Evolutionary conservation across 495 filamentous ascomycete genomes (phyloP).

Genomic region (Astrothelium subdiscretum): DNA sequence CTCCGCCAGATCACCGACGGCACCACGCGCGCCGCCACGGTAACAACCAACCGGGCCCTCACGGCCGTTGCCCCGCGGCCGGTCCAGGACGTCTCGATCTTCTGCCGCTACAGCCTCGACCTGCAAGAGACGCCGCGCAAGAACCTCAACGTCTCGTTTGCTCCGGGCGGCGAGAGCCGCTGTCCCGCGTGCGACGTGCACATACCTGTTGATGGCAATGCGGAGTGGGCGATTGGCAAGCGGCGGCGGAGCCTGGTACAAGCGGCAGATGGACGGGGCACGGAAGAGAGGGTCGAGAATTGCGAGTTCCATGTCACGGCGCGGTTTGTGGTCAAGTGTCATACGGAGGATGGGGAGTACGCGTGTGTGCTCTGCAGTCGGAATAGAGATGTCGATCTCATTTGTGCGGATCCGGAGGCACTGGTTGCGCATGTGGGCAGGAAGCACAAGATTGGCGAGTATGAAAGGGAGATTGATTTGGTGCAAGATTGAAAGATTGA

Average conservation of each 20-base stretch:
- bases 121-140: slow-evolving; percentile 17
- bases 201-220: slow-evolving; percentile 9
- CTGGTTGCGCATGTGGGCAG: slow-evolving; percentile 21
- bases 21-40: background rate
- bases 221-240: slow-evolving; percentile 22
- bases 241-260: slow-evolving; percentile 5
- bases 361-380: slow-evolving; percentile 23
- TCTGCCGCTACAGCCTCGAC: slow-evolving; percentile 22
- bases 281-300: slow-evolving; percentile 7
- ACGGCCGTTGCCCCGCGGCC: slow-evolving; percentile 3
- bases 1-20: background rate
- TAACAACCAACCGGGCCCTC: background rate
- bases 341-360: slow-evolving; percentile 20
- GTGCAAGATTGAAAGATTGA: slow-evolving; percentile 1
- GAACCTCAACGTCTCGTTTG: slow-evolving; percentile 17
- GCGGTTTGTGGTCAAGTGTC: slow-evolving; percentile 25
- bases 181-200: slow-evolving; percentile 17
- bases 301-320: slow-evolving; percentile 16
- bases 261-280: background rate
- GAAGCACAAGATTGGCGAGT: slow-evolving; percentile 18
- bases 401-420: slow-evolving; percentile 10
- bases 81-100: slow-evolving; percentile 7
- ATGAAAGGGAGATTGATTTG: slow-evolving; percentile 16
- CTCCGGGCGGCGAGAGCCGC: slow-evolving; percentile 8
- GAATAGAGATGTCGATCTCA: slow-evolving; percentile 16